Evolutionary conservation across 768 basidiomycete genomes (phyloP), one percentile per base, ranked within the genome.

Genomic region (Peribolospora baueri): DNA sequence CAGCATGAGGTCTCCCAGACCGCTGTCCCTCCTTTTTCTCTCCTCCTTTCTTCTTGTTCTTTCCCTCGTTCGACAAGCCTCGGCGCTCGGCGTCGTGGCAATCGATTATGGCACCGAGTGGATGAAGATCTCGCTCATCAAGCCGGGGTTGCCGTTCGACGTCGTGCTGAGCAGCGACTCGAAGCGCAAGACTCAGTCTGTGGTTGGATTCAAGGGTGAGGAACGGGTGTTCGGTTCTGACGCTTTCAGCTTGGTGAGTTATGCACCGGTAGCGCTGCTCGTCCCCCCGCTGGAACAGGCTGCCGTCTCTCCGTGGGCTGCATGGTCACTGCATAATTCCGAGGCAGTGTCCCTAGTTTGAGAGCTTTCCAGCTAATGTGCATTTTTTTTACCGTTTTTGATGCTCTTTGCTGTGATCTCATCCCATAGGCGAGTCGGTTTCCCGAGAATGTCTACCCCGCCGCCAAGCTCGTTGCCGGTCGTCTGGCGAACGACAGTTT

Each of bases 21-120:
- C 45, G 8, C 45, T n/a, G 9, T 46, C 45, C 1, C n/a, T n/a
- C n/a, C 9, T 8, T n/a, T 46, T 50, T 3, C 40, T 46, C 39
- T 3, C 11, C 10, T n/a, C 45, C 4, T 46, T 58, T 50, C 41
- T 52, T 8, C 50, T 46, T 2, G 40, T 58, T 6, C 9, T 56
- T 38, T 2, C 25, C 2, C 38, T 39, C 11, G 45, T 54, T 42
- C 55, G 50, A n/a, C n/a, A 50, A 10, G 45, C 50, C 37, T 14
- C 52, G 2, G 57, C 56, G 0, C 52, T 51, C 2, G 53, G 88
- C 3, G 76, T 97, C 9, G 76, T 98, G 50, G 90, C 90, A 14
- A 84, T 98, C 64, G 93, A 98, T 77, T 95, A 93, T 76, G 93
- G 93, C 65, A 77, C 84, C 13, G 93, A 97, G 70, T 90, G 80